Conservation (phyloP, 2,329 filamentous ascomycete genomes). For the Dothideomycetes sp. region DNA sequence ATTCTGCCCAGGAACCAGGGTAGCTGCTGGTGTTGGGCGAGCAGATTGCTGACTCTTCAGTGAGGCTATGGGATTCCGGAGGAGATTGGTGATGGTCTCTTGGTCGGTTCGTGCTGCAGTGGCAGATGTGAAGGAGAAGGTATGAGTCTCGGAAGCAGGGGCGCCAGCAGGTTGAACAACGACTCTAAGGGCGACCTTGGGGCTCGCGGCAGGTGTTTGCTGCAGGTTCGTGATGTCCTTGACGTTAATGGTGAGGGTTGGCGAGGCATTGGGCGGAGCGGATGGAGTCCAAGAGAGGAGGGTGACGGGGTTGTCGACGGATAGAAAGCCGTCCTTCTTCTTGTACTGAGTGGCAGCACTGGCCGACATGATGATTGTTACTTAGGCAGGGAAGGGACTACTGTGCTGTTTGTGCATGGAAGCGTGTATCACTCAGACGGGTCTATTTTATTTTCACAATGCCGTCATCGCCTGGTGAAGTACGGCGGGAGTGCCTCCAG, state of each 20-base stretch:
- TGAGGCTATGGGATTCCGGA: conserved; percentile 67
- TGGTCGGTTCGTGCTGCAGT: conserved; percentile 70
- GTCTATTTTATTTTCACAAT: too few species aligned
- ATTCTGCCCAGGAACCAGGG: conserved; percentile 16
- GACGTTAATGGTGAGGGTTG: conserved; percentile 59
- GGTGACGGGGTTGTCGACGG: conserved; percentile 60
- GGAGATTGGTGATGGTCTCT: conserved; percentile 68
- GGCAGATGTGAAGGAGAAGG: conserved; percentile 80
- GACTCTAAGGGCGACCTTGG: conserved; percentile 91
- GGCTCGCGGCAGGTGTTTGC: conserved; percentile 76
- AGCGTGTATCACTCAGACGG: neutral
- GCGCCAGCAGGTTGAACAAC: conserved; percentile 58
- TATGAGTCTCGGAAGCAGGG: conserved; percentile 56
- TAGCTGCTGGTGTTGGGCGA: conserved; percentile 25
- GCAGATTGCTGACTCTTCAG: conserved; percentile 51
- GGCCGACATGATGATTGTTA: conserved; percentile 32
- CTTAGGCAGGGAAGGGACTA: too few species aligned
- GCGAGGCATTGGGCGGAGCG: conserved; percentile 47
- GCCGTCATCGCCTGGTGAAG: neutral
- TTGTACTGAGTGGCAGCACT: conserved; percentile 68
- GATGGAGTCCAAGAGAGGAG: conserved; percentile 73
- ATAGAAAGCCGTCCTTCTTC: conserved; percentile 85
- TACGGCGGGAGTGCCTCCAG: too few species aligned
- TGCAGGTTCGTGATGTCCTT: conserved; percentile 83
- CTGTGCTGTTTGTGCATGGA: too few species aligned